phyloP scores from a whole-genome alignment of 208 protist species.

The Acanthamoeba sp. region DNA sequence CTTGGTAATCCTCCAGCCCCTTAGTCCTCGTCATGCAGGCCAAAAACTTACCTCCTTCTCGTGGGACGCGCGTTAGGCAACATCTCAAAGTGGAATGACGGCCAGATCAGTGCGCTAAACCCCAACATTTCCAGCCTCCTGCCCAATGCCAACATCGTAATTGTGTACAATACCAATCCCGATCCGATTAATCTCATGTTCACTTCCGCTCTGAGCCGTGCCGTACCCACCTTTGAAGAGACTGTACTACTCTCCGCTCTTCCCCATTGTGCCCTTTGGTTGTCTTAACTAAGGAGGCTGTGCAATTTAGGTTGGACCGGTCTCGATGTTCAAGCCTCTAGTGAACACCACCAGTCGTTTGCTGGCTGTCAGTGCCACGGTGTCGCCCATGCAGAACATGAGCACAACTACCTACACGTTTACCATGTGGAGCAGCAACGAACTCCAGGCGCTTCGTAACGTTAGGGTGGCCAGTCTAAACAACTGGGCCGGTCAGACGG shows the following conservation, averaged over 20 bases:
- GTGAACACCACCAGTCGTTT: not conserved
- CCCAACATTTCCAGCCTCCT: not conserved
- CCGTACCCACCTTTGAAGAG: not conserved
- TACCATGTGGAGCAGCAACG: conserved; percentile 20
- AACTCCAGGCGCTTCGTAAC: not conserved
- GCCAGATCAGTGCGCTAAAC: not conserved
- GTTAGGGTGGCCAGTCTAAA: not conserved
- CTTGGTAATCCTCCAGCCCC: not conserved
- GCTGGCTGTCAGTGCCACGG: not conserved
- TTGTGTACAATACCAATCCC: not conserved
- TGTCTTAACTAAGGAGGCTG: not conserved
- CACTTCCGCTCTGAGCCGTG: not conserved
- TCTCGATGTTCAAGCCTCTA: not conserved
- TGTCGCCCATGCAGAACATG: conserved; percentile 20
- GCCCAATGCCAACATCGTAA: not conserved
- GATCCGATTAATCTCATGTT: not conserved
- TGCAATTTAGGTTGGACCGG: not conserved
- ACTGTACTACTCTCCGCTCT: too few species aligned
- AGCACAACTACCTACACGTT: conserved; percentile 40
- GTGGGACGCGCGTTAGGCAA: not conserved
- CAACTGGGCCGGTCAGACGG: not conserved
- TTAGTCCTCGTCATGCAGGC: too few species aligned
- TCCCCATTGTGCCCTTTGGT: not conserved
- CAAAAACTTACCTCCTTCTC: too few species aligned
- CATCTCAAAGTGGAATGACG: conserved; percentile 22